Percentiles rank a stretch among this genome's conserved stretches.
Conservation (phyloP, 345 rosid genomes). For the Physaria fendleri region DNA sequence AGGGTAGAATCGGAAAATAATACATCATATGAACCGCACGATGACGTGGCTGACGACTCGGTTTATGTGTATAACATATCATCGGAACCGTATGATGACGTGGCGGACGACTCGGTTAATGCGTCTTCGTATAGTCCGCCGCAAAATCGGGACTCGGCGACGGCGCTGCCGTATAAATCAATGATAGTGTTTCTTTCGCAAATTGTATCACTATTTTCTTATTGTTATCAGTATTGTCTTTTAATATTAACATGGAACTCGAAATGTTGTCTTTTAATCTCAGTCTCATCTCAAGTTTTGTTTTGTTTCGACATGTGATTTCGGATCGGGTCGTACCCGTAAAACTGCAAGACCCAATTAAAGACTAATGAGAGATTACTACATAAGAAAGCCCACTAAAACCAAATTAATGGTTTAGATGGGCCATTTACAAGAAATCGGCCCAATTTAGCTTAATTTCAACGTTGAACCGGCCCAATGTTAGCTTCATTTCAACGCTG, state of each 20-base stretch:
- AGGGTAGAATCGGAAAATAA: constrained; percentile 2
- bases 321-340: too few species aligned
- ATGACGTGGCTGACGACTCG: constrained; percentile 15
- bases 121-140: not conserved
- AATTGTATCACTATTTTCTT: not conserved
- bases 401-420: constrained; percentile 6
- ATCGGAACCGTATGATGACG: too few species aligned
- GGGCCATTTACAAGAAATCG: not conserved
- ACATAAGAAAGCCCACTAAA: too few species aligned
- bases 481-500: constrained; percentile 10
- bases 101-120: too few species aligned
- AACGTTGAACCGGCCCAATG: constrained; percentile 13
- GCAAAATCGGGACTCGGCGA: constrained; percentile 6
- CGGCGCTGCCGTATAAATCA: not conserved
- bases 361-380: too few species aligned
- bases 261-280: constrained; percentile 15
- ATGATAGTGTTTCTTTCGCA: not conserved
- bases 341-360: too few species aligned
- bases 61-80: too few species aligned
- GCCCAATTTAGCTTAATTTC: constrained; percentile 19
- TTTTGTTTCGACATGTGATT: constrained; percentile 20
- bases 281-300: not conserved
- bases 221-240: not conserved
- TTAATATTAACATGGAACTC: not conserved
- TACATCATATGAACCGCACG: not conserved